phyloP scores from a whole-genome alignment of 495 filamentous ascomycete genomes.

The Penicillium subrubescens region DNA sequence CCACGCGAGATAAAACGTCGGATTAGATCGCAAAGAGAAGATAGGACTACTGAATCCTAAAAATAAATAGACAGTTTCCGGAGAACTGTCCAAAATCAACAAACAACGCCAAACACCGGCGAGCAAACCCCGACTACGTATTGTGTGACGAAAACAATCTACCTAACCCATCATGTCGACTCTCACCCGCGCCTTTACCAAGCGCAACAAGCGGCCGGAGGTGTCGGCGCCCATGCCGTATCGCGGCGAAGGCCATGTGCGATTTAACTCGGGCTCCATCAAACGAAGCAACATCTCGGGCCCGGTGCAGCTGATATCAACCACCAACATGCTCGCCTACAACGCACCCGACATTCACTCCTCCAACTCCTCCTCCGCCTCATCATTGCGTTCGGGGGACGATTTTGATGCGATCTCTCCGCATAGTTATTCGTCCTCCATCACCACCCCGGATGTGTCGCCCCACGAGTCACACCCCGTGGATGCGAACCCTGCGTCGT shows the following conservation, averaged over 20 bases:
- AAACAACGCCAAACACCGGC: not conserved
- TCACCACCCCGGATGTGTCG: slow-evolving; percentile 73
- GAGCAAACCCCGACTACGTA: not conserved
- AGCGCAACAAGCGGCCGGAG: slow-evolving; percentile 54
- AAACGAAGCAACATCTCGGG: slow-evolving; percentile 75
- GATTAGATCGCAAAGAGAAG: slow-evolving; percentile 7
- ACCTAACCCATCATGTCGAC: slow-evolving; percentile 40
- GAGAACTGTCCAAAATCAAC: not conserved
- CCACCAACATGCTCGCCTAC: slow-evolving; percentile 94
- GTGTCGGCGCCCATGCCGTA: slow-evolving; percentile 52
- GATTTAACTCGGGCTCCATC: slow-evolving; percentile 50
- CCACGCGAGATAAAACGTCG: slow-evolving; percentile 29
- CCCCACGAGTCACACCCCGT: slow-evolving; percentile 61
- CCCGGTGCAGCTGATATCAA: slow-evolving; percentile 84
- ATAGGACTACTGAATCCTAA: slow-evolving; percentile 1
- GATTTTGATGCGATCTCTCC: slow-evolving; percentile 64
- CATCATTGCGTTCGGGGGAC: slow-evolving; percentile 56
- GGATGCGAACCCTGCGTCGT: slow-evolving; percentile 68
- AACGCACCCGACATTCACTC: slow-evolving; percentile 80
- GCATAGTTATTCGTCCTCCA: slow-evolving; percentile 57
- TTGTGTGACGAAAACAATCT: slow-evolving; percentile 3
- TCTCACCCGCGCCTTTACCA: slow-evolving; percentile 70
- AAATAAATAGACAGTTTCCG: not conserved
- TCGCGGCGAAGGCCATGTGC: slow-evolving; percentile 46
- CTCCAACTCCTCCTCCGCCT: slow-evolving; percentile 56